Base-by-base conservation (phyloP, 805 yeast genomes). In the Schwanniomyces polymorphus region DNA sequence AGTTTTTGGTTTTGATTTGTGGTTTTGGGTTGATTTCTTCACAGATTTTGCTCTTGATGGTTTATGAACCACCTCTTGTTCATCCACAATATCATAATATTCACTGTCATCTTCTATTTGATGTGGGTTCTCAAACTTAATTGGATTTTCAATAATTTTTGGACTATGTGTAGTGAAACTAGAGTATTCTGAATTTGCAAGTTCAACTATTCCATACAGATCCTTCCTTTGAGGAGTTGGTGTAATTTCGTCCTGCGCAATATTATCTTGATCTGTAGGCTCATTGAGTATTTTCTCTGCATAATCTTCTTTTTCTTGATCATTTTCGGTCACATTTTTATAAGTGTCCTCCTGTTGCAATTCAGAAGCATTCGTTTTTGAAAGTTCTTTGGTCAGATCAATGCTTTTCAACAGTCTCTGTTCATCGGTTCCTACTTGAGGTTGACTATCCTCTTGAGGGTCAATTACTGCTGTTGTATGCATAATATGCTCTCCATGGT, bases 31-130 rank as follows among this genome's bases (percentile, higher is more conserved):
- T n/a, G 65, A 52, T 8, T 65, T 67, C 38, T 59, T 63, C n/a
- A 67, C 72, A 0, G 70, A 57, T 46, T 66, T 69, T n/a, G 57
- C 69, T 43, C 65, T 55, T 9, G 67, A 54, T 4, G 72, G 68
- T 21, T 63, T 55, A 27, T 60, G 53, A 3, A 66, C 59, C 33
- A 70, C 48, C 2, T 37, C 39, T n/a, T 58, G 62, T 5, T 74
- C 73, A 21, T 66, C 73, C 17, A 61, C 73, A 23, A 72, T 61
- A 48, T 73, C 76, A 50, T 67, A 67, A 50, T 50, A 72, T 12
- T 70, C 72, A 28, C 68, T 71, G 12, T 54, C 50, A 17, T 27
- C 41, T 7, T 37, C 41, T 26, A n/a, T 7, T 26, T 12, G 29
- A 14, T 38, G 39, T 14, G 2, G 35, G 17, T 7, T 5, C 7